Conservation (phyloP, 139 green algal genomes). For the Limnomonas spitsbergensis region DNA sequence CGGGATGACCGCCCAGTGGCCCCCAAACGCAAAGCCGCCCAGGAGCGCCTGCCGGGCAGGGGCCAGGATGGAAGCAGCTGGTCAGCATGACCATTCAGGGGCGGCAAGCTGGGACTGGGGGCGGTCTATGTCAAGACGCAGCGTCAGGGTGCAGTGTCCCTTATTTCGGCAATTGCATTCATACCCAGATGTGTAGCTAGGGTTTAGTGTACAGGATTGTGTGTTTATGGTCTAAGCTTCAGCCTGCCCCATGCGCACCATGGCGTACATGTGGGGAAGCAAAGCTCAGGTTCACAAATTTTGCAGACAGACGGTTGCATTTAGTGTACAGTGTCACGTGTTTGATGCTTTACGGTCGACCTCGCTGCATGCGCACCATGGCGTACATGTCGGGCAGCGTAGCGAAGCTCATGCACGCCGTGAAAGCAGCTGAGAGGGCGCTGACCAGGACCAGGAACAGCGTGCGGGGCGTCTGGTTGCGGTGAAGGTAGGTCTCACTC, state of each 20-base stretch:
- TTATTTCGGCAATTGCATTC: no score
- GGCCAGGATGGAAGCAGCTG: no score
- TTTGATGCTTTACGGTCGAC: no score
- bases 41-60: constrained; percentile 52
- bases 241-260: neutral
- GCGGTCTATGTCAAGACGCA: neutral
- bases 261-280: constrained; percentile 15
- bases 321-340: no score
- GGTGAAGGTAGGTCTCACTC: constrained; percentile 50
- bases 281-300: neutral
- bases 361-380: neutral
- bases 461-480: constrained; percentile 41
- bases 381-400: constrained; percentile 15
- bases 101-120: no score
- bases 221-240: no score
- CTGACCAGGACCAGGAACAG: constrained; percentile 37
- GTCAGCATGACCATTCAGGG: no score
- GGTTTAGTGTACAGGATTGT: no score
- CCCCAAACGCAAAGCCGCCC: constrained; percentile 70
- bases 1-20: constrained; percentile 76
- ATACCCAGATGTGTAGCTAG: no score
- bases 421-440: constrained; percentile 5
- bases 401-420: constrained; percentile 6
- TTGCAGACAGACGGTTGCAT: no score
- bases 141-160: neutral